phyloP scores from a whole-genome alignment of 108 stramenopile species.

The Hondaea fermentalgiana region DNA sequence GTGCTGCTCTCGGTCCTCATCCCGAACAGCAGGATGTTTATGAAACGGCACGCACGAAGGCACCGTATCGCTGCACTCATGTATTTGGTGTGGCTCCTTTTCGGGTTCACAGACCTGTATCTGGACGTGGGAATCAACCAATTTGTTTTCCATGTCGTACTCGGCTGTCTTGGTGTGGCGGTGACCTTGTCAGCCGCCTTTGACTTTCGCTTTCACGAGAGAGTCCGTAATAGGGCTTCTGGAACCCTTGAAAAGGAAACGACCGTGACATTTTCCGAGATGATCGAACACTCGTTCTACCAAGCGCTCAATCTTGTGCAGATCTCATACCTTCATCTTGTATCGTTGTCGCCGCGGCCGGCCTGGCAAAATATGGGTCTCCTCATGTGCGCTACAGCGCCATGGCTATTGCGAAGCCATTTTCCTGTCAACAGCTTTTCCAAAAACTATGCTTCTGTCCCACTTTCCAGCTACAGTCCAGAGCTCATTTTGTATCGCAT shows the following conservation, averaged over 20 bases:
- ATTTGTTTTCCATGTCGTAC: constrained; percentile 51
- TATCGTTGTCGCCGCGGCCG: background rate
- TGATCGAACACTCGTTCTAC: constrained; percentile 76
- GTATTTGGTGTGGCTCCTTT: constrained; percentile 36
- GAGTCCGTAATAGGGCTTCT: constrained; percentile 52
- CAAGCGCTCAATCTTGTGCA: constrained; percentile 65
- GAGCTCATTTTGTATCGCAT: constrained; percentile 60
- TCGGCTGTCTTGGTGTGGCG: constrained; percentile 53
- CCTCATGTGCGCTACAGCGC: constrained; percentile 51
- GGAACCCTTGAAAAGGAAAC: constrained; percentile 60
- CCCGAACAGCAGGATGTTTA: background rate
- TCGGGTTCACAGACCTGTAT: constrained; percentile 26
- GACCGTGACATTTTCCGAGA: constrained; percentile 70
- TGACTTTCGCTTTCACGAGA: constrained; percentile 57
- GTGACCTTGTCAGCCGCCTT: constrained; percentile 59
- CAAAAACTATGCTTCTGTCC: constrained; percentile 21
- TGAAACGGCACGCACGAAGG: background rate
- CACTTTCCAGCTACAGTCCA: background rate
- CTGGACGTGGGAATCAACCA: background rate
- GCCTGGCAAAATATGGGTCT: background rate
- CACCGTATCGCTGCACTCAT: constrained; percentile 41
- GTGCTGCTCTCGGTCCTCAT: background rate
- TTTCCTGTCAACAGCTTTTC: constrained; percentile 70
- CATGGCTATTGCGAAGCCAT: constrained; percentile 52
- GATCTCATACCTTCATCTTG: constrained; percentile 52